Base-by-base conservation (phyloP, 345 rosid species). In the Iberis pinnata region DNA sequence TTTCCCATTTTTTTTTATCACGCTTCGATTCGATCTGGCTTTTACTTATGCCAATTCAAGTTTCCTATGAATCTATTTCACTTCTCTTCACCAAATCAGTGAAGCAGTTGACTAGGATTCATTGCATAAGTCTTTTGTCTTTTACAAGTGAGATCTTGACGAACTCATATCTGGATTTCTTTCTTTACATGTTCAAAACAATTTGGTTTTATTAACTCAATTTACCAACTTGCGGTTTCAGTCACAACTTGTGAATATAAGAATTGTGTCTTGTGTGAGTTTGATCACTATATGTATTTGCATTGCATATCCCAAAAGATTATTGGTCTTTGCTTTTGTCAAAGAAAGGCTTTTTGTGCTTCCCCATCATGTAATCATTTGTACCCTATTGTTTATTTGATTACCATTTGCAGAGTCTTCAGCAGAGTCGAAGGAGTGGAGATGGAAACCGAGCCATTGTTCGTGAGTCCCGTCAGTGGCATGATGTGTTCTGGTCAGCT, bases 401-500 rank as follows among this genome's bases (percentile, higher is more conserved):
- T 49, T 56, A 2, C 5, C 38, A 20, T 53, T 53, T 68, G 39
- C 54, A 90, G 98, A 76, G 55, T 69, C 85, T 62, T 5, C 76
- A 79, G 64, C 67, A 92, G 79, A 82, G 75, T 75, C 67, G 58
- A 65, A 72, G 80, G 61, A 78, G 73, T 57, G 76, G 60, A 3
- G 73, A 74, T 32, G 77, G 70, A 41, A 74, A 64, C 49, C 80
- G 81, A 62, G 68, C 65, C 31, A 45, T 79, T 37, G 64, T 63
- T 20, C 54, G 69, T 7, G 79, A 75, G 56, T 60, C 77, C 1
- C 86, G 98, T 25, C 80, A 65, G 11, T 90, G 96, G 95, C 89
- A 85, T 20, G 98, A 90, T 73, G 73, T 89, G 19, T 90, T 90
- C 72, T 90, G 98, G 95, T 74, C 80, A 67, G 80, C 77, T 2